Base-by-base conservation (phyloP, 2,329 filamentous ascomycete species). In the Penicillium rolfsii region DNA sequence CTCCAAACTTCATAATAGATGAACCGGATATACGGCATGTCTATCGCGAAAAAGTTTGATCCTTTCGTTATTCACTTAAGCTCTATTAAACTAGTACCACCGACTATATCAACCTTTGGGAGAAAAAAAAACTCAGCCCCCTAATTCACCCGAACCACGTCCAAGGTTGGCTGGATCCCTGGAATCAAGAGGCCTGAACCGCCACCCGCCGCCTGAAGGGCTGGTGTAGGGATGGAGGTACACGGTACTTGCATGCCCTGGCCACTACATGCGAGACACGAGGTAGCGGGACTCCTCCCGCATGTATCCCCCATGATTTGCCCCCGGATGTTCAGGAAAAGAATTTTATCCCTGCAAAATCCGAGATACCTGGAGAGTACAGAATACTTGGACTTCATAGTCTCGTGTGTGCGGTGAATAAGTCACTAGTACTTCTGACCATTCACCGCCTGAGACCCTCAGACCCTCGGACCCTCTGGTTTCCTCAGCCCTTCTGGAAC, bases 361-460 rank as follows among this genome's bases (percentile, higher is more conserved):
- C 48, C 14, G 35, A 33, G 11, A 50, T 57, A 59, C 28, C 1
- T 0, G n/a, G 3, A 1, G 55, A 19, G 64, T 68, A 64, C 14
- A 38, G 0, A 30, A 36, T 64, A 66, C 65, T 22, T 46, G 2
- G 3, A 1, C n/a, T 3, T 30, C 24, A 30, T 11, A 2, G 14
- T 4, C 2, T 24, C 12, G 19, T 11, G n/a, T 5, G n/a, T 14
- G 14, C 19, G 5, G n/a, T 5, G 3, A 2, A 6, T 36, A 11
- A 64, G 55, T 58, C n/a, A 9, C 22, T 4, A 19, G 38, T 57
- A 66, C 57, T 41, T 41, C 38, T 40, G n/a, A 30, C 43, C 40
- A 63, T 67, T 70, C 65, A 70, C 67, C 67, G 67, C 67, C 67
- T 64, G 56, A 33, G 19, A 65, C 58, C 52, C 62, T 65, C 62